These are phyloP conservation scores for Meyerozyma carpophila DNA, from an alignment of 1,139 yeast genomes.

Conservation along the genomic window DNA sequence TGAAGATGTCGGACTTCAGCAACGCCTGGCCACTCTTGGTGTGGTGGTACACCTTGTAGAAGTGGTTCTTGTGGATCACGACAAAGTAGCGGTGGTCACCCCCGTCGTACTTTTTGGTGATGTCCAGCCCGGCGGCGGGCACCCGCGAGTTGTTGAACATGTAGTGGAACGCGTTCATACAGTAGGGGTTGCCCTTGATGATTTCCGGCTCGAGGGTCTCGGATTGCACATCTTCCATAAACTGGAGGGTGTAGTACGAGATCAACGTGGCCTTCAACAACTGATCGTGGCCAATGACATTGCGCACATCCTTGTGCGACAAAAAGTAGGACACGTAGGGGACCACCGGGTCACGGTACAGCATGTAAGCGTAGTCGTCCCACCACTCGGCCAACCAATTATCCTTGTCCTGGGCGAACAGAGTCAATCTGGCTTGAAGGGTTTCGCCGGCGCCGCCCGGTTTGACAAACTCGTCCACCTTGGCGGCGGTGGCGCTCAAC, in stretches of 20 bases:
- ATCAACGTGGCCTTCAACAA: slow-evolving; percentile 66
- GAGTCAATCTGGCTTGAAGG: slow-evolving; percentile 61
- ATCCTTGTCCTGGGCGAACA: slow-evolving; percentile 56
- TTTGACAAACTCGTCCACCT: slow-evolving; percentile 61
- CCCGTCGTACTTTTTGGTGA: slow-evolving; percentile 46
- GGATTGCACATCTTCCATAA: slow-evolving; percentile 48
- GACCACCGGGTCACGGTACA: slow-evolving; percentile 87
- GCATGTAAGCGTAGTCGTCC: slow-evolving; percentile 91
- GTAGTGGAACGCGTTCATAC: slow-evolving; percentile 89
- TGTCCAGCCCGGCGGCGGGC: slow-evolving; percentile 58
- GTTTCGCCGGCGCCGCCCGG: slow-evolving; percentile 61
- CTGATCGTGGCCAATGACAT: slow-evolving; percentile 61
- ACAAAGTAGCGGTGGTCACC: slow-evolving; percentile 64
- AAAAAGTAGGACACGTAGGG: slow-evolving; percentile 92
- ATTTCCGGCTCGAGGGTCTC: slow-evolving; percentile 73
- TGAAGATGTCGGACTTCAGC: slow-evolving; percentile 58
- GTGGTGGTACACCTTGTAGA: slow-evolving; percentile 76
- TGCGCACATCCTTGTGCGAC: slow-evolving; percentile 65
- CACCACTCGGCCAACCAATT: slow-evolving; percentile 94
- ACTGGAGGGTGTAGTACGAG: slow-evolving; percentile 51
- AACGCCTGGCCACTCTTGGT: slow-evolving; percentile 49
- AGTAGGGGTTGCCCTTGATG: slow-evolving; percentile 75
- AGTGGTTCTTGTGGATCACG: slow-evolving; percentile 72
- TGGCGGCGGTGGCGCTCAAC: slow-evolving; percentile 48
- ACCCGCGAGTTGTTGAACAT: slow-evolving; percentile 90